Conservation (phyloP, 2,329 filamentous ascomycete species). For the Pseudopithomyces maydicus region DNA sequence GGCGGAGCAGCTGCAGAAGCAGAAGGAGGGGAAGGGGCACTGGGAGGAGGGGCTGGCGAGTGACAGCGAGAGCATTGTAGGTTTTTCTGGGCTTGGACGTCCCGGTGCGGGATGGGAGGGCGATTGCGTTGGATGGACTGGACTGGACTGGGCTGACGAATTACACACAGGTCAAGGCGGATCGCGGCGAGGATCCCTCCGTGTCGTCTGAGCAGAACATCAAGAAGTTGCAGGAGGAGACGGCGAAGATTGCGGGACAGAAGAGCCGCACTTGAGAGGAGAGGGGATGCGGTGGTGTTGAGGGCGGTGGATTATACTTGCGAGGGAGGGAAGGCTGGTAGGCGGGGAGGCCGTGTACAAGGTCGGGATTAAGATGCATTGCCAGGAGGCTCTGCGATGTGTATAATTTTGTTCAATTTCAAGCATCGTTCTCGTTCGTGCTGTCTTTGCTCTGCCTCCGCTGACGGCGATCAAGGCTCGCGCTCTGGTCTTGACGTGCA, state of each 20-base stretch:
- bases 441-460: background rate
- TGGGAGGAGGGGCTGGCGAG: conserved; percentile 53
- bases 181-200: conserved; percentile 44
- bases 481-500: background rate
- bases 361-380: background rate
- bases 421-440: background rate
- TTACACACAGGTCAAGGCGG: conserved; percentile 46
- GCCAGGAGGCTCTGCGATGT: background rate
- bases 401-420: conserved; percentile 1
- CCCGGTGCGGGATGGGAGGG: background rate
- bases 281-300: background rate
- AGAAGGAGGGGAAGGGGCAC: conserved; percentile 49
- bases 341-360: background rate
- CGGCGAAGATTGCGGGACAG: conserved; percentile 42
- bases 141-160: background rate
- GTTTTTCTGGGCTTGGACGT: conserved; percentile 11
- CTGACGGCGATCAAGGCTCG: background rate
- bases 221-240: conserved; percentile 53
- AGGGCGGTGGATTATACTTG: background rate
- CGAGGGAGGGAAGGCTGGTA: too few relatives aligned
- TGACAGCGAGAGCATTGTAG: conserved; percentile 48
- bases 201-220: conserved; percentile 48
- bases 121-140: too few relatives aligned
- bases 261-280: conserved; percentile 4
- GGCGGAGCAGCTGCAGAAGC: conserved; percentile 50